phyloP scores from a whole-genome alignment of 306 rosid genomes.

The Citrullus amarus region DNA sequence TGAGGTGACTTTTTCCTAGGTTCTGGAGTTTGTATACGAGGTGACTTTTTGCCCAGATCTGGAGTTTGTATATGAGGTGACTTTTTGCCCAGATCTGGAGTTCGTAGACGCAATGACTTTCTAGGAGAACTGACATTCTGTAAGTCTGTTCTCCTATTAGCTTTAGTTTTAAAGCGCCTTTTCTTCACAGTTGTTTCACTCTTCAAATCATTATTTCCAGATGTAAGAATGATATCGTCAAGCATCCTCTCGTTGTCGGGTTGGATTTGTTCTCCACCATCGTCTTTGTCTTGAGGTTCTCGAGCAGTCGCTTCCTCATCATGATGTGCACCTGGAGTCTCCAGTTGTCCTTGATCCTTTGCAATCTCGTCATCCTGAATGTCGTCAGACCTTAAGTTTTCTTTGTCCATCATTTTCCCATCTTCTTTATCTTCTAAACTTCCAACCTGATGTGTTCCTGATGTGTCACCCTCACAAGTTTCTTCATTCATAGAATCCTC shows the following conservation, averaged over 20 bases:
- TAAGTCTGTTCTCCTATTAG: constrained; percentile 4
- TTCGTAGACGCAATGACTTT: background rate
- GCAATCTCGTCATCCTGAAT: background rate
- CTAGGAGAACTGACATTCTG: background rate
- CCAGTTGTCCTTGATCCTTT: constrained; percentile 9
- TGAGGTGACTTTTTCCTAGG: background rate
- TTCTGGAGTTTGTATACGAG: background rate
- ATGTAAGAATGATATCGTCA: constrained; percentile 11
- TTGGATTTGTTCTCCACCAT: constrained; percentile 12
- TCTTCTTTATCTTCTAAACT: constrained; percentile 3
- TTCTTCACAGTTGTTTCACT: background rate
- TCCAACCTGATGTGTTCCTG: background rate
- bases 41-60: background rate
- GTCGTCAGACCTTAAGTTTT: constrained; percentile 8
- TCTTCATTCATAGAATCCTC: constrained; percentile 6
- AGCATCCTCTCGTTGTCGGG: constrained; percentile 10
- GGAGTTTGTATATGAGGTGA: background rate
- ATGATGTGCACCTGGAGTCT: background rate
- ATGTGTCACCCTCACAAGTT: background rate
- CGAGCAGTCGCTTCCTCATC: constrained; percentile 8
- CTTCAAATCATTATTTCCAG: constrained; percentile 25
- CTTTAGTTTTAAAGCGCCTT: constrained; percentile 24
- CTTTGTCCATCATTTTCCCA: constrained; percentile 6
- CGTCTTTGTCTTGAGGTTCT: constrained; percentile 7
- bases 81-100: background rate